A percentile compares a stretch with the other conserved stretches of the same genome.
phyloP scores from a whole-genome alignment of 495 filamentous ascomycete species.

The Penicillium paradoxum region DNA sequence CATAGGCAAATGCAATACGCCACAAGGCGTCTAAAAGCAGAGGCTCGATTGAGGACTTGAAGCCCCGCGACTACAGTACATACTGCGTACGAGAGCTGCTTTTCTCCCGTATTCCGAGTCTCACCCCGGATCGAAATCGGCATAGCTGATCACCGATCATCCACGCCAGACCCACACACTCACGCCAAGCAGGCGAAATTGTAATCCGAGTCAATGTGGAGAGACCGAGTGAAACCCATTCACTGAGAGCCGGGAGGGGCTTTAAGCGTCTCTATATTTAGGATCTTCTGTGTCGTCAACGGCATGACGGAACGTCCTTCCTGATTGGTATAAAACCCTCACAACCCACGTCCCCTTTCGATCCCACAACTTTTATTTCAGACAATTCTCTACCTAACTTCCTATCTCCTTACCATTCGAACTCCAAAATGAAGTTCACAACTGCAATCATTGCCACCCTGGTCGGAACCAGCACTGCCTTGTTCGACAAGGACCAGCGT shows the following conservation, averaged over 20 bases:
- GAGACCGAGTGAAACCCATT: slow-evolving; percentile 17
- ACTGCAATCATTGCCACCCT: slow-evolving; percentile 22
- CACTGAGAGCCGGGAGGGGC: slow-evolving; percentile 8
- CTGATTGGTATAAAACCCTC: slow-evolving; percentile 2
- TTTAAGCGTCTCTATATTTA: slow-evolving; percentile 6
- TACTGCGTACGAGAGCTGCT: neutral
- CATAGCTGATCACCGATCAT: slow-evolving; percentile 7
- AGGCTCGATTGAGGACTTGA: neutral
- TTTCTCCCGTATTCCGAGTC: neutral
- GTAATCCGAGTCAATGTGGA: slow-evolving; percentile 14
- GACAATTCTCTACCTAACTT: neutral
- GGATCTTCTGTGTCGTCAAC: slow-evolving; percentile 1
- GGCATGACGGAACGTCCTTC: neutral
- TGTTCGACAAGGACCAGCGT: slow-evolving; percentile 37
- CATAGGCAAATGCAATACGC: neutral
- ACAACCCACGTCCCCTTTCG: neutral
- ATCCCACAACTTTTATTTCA: neutral
- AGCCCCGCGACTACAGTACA: neutral
- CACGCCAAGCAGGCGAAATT: slow-evolving; percentile 14
- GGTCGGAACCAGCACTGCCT: slow-evolving; percentile 27
- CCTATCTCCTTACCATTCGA: neutral
- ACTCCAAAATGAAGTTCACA: slow-evolving; percentile 33
- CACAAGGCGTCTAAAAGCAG: neutral
- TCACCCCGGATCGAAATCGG: neutral
- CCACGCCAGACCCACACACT: slow-evolving; percentile 4